These are phyloP conservation scores for Pichia deserticola DNA, from an alignment of 805 yeast species.

Conservation along the genomic window DNA sequence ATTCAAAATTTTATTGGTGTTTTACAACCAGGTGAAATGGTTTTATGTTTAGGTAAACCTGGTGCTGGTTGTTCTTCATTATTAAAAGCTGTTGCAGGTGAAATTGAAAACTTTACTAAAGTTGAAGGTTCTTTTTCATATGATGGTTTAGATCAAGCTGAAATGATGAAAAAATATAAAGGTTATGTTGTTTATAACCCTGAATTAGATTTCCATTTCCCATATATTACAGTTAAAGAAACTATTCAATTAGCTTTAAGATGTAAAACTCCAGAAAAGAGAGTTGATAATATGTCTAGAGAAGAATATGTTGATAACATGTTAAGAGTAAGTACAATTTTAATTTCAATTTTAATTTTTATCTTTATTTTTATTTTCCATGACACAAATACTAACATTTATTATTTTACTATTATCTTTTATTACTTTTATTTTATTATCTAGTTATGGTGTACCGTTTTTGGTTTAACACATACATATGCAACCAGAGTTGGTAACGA, in stretches of 20 bases:
- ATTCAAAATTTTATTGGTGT: conserved; percentile 18
- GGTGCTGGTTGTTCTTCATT: conserved; percentile 62
- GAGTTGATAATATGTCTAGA: conserved; percentile 27
- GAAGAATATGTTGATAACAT: conserved; percentile 33
- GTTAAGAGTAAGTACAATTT: conserved; percentile 32
- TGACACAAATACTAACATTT: conserved; percentile 1
- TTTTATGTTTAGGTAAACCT: conserved; percentile 48
- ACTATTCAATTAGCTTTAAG: conserved; percentile 49
- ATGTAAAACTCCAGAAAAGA: conserved; percentile 52
- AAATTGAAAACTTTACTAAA: conserved; percentile 31
- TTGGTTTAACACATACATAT: conserved; percentile 54
- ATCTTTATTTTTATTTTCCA: no score
- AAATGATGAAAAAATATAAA: conserved; percentile 40
- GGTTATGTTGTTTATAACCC: conserved; percentile 47
- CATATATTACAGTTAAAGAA: conserved; percentile 47
- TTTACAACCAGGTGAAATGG: conserved; percentile 45
- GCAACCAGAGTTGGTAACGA: conserved; percentile 41
- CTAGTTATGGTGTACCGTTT: conserved; percentile 19
- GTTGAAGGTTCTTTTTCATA: conserved; percentile 36
- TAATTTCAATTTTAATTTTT: no score
- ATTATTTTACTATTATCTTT: neutral
- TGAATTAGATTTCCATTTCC: conserved; percentile 52
- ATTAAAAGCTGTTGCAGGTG: conserved; percentile 40
- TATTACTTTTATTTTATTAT: neutral
- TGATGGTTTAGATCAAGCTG: conserved; percentile 41